Percentiles rank a stretch among this genome's conserved stretches.
phyloP scores from a whole-genome alignment of 768 basidiomycete species.

The Suillus americanus region DNA sequence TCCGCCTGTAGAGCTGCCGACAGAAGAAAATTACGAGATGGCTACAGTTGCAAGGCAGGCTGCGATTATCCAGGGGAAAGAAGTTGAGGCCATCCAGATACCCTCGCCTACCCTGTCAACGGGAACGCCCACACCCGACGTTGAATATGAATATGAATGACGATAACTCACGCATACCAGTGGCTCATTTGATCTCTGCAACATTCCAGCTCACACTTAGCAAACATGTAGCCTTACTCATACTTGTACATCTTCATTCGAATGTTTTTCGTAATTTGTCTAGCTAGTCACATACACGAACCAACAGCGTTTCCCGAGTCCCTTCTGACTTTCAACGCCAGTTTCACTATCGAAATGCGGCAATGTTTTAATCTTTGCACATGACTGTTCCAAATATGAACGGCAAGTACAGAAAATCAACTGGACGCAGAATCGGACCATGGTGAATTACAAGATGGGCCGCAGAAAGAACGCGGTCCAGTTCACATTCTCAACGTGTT shows the following conservation, averaged over 20 bases:
- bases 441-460: slow-evolving; percentile 75
- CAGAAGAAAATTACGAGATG: slow-evolving; percentile 49
- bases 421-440: neutral
- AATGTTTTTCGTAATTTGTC: neutral
- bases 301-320: slow-evolving; percentile 38
- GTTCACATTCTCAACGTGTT: slow-evolving; percentile 95
- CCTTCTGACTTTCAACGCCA: slow-evolving; percentile 66
- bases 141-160: slow-evolving; percentile 19
- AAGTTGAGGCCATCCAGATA: slow-evolving; percentile 54
- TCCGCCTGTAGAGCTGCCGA: slow-evolving; percentile 44
- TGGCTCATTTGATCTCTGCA: neutral
- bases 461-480: slow-evolving; percentile 82
- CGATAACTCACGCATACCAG: slow-evolving; percentile 9
- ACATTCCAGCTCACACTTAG: slow-evolving; percentile 3
- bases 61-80: slow-evolving; percentile 56
- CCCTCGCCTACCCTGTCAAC: slow-evolving; percentile 50
- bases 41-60: slow-evolving; percentile 57
- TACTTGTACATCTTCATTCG: neutral
- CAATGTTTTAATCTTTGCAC: slow-evolving; percentile 6
- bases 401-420: slow-evolving; percentile 1
- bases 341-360: slow-evolving; percentile 51
- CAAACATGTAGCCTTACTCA: slow-evolving; percentile 7
- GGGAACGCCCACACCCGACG: slow-evolving; percentile 30
- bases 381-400: neutral
- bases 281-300: neutral